phyloP scores from a whole-genome alignment of 2,329 filamentous ascomycete genomes.

The Ophiostoma piceae region DNA sequence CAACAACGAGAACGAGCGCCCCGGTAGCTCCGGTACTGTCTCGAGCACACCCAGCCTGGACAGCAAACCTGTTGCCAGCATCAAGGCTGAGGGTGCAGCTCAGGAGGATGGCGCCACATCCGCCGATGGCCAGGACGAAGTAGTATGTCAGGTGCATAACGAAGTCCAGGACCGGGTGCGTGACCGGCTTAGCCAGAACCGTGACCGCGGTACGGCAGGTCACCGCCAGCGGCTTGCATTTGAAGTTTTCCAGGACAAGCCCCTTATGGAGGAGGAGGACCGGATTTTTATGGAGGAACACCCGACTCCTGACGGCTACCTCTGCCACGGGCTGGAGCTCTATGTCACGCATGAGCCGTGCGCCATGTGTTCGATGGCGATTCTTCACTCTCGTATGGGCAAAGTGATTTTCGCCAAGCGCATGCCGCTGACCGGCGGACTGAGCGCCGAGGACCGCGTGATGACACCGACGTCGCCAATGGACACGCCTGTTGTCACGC shows the following conservation, averaged over 20 bases:
- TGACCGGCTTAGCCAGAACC: conserved; percentile 27
- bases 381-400: conserved; percentile 88
- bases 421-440: conserved; percentile 74
- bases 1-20: conserved; percentile 25
- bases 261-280: conserved; percentile 62
- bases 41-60: neutral
- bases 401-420: conserved; percentile 74
- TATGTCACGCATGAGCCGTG: conserved; percentile 96
- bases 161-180: conserved; percentile 28
- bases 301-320: conserved; percentile 71
- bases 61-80: neutral
- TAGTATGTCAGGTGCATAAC: conserved; percentile 25
- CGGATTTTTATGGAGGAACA: conserved; percentile 59
- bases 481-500: neutral
- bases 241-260: conserved; percentile 62
- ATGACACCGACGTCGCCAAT: neutral
- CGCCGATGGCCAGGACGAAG: conserved; percentile 2
- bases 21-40: neutral
- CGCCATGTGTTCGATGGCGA: conserved; percentile 93
- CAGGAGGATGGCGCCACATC: neutral
- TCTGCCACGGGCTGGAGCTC: conserved; percentile 88
- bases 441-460: conserved; percentile 68
- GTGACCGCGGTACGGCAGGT: conserved; percentile 27
- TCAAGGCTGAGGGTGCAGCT: neutral
- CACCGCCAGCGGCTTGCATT: conserved; percentile 44